Percentiles rank a stretch among this genome's conserved stretches.
Evolutionary conservation across 1,139 yeast species (phyloP).

Genomic region (Yamadazyma dendronema): DNA sequence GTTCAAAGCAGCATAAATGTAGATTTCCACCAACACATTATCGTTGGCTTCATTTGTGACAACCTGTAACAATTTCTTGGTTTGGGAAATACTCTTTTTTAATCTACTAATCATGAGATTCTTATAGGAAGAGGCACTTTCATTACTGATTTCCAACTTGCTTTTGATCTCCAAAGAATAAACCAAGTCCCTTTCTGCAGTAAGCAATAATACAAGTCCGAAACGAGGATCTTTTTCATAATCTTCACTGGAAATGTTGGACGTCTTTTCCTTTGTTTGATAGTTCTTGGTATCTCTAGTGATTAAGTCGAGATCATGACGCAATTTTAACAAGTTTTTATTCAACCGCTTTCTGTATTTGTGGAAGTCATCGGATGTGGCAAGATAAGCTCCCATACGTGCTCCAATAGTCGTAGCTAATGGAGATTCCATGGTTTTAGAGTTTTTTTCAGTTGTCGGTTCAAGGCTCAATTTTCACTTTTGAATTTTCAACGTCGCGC

Average conservation of each 20-base stretch:
- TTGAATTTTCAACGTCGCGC: conserved; percentile 4
- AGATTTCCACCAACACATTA: conserved; percentile 51
- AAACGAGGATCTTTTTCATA: conserved; percentile 44
- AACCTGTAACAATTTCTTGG: conserved; percentile 43
- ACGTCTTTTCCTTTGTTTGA: conserved; percentile 40
- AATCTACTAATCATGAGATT: conserved; percentile 64
- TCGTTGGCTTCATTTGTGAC: conserved; percentile 31
- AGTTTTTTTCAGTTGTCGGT: neutral
- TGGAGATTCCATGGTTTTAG: conserved; percentile 38
- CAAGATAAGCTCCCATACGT: conserved; percentile 48
- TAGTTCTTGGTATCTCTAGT: conserved; percentile 60
- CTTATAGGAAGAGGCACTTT: conserved; percentile 41
- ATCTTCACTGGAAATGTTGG: conserved; percentile 43
- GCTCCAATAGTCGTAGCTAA: conserved; percentile 46
- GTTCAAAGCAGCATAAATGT: conserved; percentile 56
- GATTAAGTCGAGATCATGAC: conserved; percentile 55
- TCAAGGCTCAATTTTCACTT: neutral
- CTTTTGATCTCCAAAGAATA: conserved; percentile 65
- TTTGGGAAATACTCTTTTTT: conserved; percentile 56
- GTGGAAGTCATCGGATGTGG: conserved; percentile 50
- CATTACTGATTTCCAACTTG: conserved; percentile 52
- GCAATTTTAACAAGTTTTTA: conserved; percentile 52
- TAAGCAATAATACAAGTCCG: conserved; percentile 50
- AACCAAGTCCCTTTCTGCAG: conserved; percentile 68
- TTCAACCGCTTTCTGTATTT: conserved; percentile 47